Base-by-base conservation (phyloP, 805 yeast species). In the Lipomyces sp. region DNA sequence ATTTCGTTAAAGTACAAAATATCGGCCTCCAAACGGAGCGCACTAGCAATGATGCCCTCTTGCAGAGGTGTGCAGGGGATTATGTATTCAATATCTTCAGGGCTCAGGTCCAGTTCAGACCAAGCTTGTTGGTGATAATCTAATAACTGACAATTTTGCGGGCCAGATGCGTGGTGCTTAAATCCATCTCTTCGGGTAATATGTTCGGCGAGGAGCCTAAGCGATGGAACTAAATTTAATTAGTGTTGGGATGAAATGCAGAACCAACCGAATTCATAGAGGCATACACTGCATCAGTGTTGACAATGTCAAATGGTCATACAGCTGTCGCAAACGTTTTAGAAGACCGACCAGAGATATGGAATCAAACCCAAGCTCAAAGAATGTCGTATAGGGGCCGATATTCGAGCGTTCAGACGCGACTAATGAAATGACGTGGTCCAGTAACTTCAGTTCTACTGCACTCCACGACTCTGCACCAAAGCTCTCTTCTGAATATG, bases 361-460 rank as follows among this genome's bases (percentile, higher is more conserved):
- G 3, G 75, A 73, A 57, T 73, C 75, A 35, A 72, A 45, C 24
- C 75, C 75, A 10, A 72, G 66, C 18, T 72, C 74, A 51, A 70
- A 72, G 18, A 73, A 34, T 13, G 74, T 63, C 10, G 72, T 64
- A 24, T 15, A 15, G 8, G 55, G 53, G 3, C 18, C 6, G 10
- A 63, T 32, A 24, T 32, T n/a, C 5, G 42, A n/a, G 10, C n/a
- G 15, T 10, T 33, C 50, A 8, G 59, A 18, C 15, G 35, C 53
- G 11, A 55, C n/a, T 2, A 63, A 45, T 7, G 48, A 24, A 6
- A 55, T 39, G 15, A 71, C 45, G n/a, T 18, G 32, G 29, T 59
- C 62, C n/a, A 57, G 53, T 24, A 72, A 8, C 3, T n/a, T 35
- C 10, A 18, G 2, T 48, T 70, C 73, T n/a, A 54, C 30, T 10